Conservation (phyloP, 2,329 filamentous ascomycete genomes). For the Stemphylium beticola region DNA sequence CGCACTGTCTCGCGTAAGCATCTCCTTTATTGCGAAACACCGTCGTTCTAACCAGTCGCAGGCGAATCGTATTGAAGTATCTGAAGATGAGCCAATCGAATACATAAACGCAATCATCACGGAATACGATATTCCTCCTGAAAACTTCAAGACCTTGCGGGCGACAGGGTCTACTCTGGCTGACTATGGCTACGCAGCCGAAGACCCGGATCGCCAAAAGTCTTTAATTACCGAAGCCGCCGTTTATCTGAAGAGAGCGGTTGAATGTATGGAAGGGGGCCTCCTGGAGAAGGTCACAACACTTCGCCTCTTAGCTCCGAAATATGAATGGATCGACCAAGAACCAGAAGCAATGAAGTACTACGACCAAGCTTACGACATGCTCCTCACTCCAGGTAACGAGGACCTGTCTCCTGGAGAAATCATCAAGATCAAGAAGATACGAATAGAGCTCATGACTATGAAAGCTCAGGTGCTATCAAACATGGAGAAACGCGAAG, state of each 20-base stretch:
- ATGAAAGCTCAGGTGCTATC: not conserved
- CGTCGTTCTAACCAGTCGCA: not conserved
- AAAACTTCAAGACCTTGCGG: conserved; percentile 1
- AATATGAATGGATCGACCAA: not conserved
- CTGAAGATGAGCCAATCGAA: not conserved
- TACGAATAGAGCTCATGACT: not conserved
- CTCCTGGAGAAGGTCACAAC: not conserved
- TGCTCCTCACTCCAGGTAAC: not conserved
- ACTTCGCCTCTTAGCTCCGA: not conserved
- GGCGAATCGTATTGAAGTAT: not conserved
- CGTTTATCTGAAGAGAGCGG: not conserved
- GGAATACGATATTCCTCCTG: not conserved
- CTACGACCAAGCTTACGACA: not conserved
- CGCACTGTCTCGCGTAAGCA: not conserved
- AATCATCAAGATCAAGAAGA: no score
- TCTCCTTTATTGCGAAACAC: not conserved
- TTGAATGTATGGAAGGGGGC: not conserved
- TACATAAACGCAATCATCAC: not conserved
- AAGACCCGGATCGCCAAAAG: not conserved
- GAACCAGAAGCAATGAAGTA: not conserved
- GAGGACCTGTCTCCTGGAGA: not conserved
- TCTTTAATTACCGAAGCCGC: no score
- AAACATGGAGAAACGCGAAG: not conserved
- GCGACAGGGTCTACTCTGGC: not conserved
- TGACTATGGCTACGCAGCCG: not conserved